Conservation (phyloP, 352 stramenopile species). For the Phytophthora aleatoria region DNA sequence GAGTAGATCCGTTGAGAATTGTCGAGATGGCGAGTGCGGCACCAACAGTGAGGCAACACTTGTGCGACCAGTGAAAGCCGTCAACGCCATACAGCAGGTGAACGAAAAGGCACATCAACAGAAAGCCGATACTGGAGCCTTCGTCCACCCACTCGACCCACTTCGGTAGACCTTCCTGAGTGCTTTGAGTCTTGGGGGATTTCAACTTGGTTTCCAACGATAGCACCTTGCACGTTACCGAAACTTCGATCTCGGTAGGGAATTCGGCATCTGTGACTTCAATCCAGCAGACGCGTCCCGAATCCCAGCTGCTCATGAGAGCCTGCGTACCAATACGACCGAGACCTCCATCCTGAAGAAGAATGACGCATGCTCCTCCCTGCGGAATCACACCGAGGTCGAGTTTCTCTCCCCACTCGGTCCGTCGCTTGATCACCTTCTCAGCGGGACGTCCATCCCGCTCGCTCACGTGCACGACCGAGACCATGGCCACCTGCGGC, state of each 20-base stretch:
- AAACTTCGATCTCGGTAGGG: constrained; percentile 82
- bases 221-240: constrained; percentile 76
- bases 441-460: constrained; percentile 63
- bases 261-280: constrained; percentile 67
- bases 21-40: constrained; percentile 82
- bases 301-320: constrained; percentile 86
- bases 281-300: constrained; percentile 76
- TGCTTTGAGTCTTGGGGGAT: constrained; percentile 29
- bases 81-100: constrained; percentile 84
- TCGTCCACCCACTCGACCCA: constrained; percentile 81
- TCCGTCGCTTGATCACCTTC: constrained; percentile 74
- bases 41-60: constrained; percentile 82
- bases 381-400: constrained; percentile 81
- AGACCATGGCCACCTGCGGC: constrained; percentile 76
- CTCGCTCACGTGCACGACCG: constrained; percentile 67
- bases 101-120: constrained; percentile 86
- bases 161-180: constrained; percentile 50
- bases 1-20: constrained; percentile 70
- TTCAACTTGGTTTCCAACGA: constrained; percentile 40
- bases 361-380: constrained; percentile 77
- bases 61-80: constrained; percentile 87
- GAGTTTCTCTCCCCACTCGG: constrained; percentile 66
- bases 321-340: constrained; percentile 82
- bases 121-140: constrained; percentile 78
- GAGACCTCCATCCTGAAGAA: constrained; percentile 73